A percentile compares a stretch with the other conserved stretches of the same genome.
These are phyloP conservation scores for Aspergillus cejpii DNA, from an alignment of 2,329 filamentous ascomycete genomes.

Conservation along the genomic window DNA sequence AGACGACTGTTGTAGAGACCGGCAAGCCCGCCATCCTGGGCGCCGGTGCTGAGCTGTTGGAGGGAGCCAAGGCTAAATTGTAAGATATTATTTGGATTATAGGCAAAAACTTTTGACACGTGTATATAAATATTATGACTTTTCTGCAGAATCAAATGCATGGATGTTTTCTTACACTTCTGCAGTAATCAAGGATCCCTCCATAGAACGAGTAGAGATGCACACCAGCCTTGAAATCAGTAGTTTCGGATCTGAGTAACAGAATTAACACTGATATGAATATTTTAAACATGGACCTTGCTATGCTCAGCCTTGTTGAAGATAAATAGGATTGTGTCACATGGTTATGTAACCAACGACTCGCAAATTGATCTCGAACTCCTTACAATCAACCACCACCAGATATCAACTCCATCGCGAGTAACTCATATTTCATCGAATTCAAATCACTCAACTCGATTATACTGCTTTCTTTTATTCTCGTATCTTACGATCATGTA, in stretches of 20 bases:
- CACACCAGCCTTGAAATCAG: no score
- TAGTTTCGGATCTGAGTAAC: no score
- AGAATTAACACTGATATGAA: no score
- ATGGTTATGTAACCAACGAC: background rate
- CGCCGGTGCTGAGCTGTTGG: constrained; percentile 68
- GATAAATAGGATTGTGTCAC: background rate
- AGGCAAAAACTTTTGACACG: constrained; percentile 9
- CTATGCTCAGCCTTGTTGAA: no score
- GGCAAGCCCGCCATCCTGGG: constrained; percentile 80
- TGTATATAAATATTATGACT: constrained; percentile 16
- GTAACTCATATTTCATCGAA: no score
- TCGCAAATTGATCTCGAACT: background rate
- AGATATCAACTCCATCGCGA: no score
- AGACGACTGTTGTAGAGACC: constrained; percentile 84
- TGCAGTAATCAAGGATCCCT: no score
- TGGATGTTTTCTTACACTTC: background rate
- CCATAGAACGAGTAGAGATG: no score
- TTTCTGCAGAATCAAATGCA: background rate
- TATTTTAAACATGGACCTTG: no score
- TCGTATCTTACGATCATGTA: constrained; percentile 28
- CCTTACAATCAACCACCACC: background rate
- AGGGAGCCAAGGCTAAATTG: constrained; percentile 46
- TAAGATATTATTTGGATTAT: constrained; percentile 27
- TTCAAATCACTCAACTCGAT: no score
- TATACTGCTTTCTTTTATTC: no score